Evolutionary conservation across 768 basidiomycete species (phyloP).

Genomic region (Floccularia luteovirens): DNA sequence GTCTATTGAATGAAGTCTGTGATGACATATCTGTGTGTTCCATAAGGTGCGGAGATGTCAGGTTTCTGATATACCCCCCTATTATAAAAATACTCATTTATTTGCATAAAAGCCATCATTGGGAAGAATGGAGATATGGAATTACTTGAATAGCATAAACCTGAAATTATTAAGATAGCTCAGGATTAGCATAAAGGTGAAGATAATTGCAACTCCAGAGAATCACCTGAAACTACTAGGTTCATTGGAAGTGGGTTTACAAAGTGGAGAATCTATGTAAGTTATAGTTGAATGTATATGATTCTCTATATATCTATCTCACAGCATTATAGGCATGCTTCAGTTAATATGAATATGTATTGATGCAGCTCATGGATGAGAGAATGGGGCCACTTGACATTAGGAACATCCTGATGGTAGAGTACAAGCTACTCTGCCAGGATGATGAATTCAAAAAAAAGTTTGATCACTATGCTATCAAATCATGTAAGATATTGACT

Average conservation of each 20-base stretch:
- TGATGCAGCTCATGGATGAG: constrained; percentile 10
- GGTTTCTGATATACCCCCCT: too few relatives aligned
- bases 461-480: constrained; percentile 9
- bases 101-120: too few relatives aligned
- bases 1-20: too few relatives aligned
- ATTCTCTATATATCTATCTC: not conserved
- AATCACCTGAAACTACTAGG: constrained; percentile 1
- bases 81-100: too few relatives aligned
- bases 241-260: constrained; percentile 12
- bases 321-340: constrained; percentile 8
- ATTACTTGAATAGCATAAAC: too few relatives aligned
- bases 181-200: too few relatives aligned
- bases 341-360: constrained; percentile 11
- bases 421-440: constrained; percentile 12
- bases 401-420: constrained; percentile 6
- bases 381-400: constrained; percentile 4
- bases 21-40: too few relatives aligned
- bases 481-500: not conserved
- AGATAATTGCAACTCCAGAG: not conserved
- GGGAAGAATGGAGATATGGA: too few relatives aligned
- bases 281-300: constrained; percentile 2
- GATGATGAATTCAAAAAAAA: constrained; percentile 11
- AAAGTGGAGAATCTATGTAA: constrained; percentile 14
- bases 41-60: too few relatives aligned
- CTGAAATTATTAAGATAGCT: too few relatives aligned